A percentile compares a stretch with the other conserved stretches of the same genome.
Conservation (phyloP, 1,284 basidiomycete genomes). For the Amylostereum areolatum region DNA sequence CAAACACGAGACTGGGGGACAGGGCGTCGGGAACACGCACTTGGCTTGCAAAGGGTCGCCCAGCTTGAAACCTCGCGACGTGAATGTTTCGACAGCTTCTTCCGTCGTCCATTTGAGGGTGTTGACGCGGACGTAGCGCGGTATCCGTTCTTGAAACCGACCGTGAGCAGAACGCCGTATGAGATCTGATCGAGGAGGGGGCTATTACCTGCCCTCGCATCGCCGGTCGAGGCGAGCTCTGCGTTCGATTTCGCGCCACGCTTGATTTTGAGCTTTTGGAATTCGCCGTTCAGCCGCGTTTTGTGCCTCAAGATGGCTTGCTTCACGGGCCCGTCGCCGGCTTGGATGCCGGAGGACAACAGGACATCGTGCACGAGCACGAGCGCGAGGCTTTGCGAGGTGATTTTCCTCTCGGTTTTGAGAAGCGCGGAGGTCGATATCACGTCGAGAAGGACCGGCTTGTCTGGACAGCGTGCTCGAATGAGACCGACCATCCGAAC, state of each 20-base stretch:
- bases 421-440: constrained; percentile 63
- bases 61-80: constrained; percentile 45
- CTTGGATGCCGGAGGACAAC: constrained; percentile 74
- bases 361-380: constrained; percentile 87
- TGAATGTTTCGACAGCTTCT: constrained; percentile 51
- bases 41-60: constrained; percentile 44
- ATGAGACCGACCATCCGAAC: background rate
- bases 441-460: constrained; percentile 58
- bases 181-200: no score
- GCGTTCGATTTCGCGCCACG: constrained; percentile 59
- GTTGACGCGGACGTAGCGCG: constrained; percentile 85
- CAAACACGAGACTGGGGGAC: no score
- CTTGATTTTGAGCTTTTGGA: constrained; percentile 81
- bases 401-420: constrained; percentile 70
- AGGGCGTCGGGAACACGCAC: constrained; percentile 28
- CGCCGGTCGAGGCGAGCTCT: constrained; percentile 60
- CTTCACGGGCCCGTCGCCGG: constrained; percentile 83
- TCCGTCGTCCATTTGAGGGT: constrained; percentile 61
- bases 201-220: constrained; percentile 52
- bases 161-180: background rate
- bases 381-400: constrained; percentile 66
- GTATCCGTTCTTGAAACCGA: constrained; percentile 50
- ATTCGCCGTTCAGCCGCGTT: constrained; percentile 81
- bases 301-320: constrained; percentile 80
- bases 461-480: constrained; percentile 41